phyloP scores from a whole-genome alignment of 371 early-diverging fungal genomes.

The Mortierella sp. region DNA sequence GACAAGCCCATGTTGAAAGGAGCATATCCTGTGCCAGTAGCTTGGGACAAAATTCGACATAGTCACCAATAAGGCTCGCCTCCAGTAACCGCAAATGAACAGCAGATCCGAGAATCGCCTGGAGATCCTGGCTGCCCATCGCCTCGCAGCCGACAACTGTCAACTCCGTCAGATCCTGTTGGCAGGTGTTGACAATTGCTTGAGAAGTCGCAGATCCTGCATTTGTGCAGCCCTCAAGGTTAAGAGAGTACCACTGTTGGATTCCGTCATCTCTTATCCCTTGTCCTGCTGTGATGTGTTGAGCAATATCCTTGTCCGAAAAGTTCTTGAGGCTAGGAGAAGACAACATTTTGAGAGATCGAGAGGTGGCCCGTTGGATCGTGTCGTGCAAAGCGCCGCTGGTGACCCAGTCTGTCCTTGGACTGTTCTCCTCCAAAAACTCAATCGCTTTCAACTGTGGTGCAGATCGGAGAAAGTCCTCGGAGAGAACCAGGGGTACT shows the following conservation, averaged over 20 bases:
- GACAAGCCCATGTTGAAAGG: not conserved
- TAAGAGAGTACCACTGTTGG: not conserved
- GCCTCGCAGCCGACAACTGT: not conserved
- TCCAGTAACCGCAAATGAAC: conserved; percentile 1
- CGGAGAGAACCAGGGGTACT: not conserved
- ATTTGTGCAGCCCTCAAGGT: not conserved
- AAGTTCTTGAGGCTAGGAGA: not conserved
- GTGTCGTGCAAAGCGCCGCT: not conserved
- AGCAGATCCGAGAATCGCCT: not conserved
- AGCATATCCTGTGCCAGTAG: conserved; percentile 1
- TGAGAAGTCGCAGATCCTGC: not conserved
- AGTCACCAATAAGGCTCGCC: not conserved
- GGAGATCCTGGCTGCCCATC: not conserved
- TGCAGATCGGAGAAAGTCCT: conserved; percentile 4
- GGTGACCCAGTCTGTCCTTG: not conserved
- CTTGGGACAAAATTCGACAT: not conserved
- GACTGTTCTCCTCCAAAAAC: not conserved
- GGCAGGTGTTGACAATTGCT: conserved; percentile 1
- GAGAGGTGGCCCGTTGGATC: not conserved
- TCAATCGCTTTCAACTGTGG: not conserved
- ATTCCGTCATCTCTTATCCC: not conserved
- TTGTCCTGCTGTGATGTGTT: not conserved
- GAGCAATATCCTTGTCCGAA: not conserved
- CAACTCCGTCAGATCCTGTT: not conserved
- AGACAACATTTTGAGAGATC: not conserved